Conservation (phyloP, 352 stramenopile genomes). For the Phytophthora pluvialis region DNA sequence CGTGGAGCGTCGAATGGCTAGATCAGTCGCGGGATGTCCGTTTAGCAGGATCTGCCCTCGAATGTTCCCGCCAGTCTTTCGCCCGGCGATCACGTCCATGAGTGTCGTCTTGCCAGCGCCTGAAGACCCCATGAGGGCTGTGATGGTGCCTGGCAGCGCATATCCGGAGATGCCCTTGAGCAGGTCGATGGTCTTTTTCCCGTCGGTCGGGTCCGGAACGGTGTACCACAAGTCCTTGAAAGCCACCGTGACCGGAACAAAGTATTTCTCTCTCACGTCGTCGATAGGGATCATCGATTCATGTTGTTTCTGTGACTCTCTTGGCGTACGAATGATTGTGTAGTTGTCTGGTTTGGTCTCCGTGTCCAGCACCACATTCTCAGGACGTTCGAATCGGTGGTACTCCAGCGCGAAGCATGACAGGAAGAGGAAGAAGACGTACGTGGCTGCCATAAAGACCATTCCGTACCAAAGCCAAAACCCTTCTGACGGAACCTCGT, state of each 20-base stretch:
- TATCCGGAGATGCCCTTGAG: conserved; percentile 62
- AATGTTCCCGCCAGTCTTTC: conserved; percentile 91
- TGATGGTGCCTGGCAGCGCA: conserved; percentile 55
- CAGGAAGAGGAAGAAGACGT: conserved; percentile 19
- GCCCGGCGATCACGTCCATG: conserved; percentile 94
- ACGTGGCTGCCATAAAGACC: conserved; percentile 25
- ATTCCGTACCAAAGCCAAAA: conserved; percentile 37
- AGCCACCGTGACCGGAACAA: conserved; percentile 7
- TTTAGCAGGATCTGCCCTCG: conserved; percentile 92
- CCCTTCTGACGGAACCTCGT: conserved; percentile 31
- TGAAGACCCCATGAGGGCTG: conserved; percentile 71
- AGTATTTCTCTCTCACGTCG: background rate
- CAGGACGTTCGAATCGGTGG: too few relatives aligned
- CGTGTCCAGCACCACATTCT: conserved; percentile 12
- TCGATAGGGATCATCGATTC: background rate
- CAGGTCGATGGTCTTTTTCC: too few relatives aligned
- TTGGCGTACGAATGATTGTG: too few relatives aligned
- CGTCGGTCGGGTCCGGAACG: conserved; percentile 11
- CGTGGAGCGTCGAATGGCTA: too few relatives aligned
- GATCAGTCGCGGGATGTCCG: too few relatives aligned
- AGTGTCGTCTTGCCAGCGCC: conserved; percentile 95
- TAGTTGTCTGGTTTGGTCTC: too few relatives aligned
- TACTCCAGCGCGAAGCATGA: conserved; percentile 15
- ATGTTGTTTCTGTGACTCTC: too few relatives aligned
- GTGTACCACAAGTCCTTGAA: conserved; percentile 31